Percentiles rank a stretch among this genome's conserved stretches.
phyloP scores from a whole-genome alignment of 2,329 filamentous ascomycete species.

The Colletotrichum nymphaeae region DNA sequence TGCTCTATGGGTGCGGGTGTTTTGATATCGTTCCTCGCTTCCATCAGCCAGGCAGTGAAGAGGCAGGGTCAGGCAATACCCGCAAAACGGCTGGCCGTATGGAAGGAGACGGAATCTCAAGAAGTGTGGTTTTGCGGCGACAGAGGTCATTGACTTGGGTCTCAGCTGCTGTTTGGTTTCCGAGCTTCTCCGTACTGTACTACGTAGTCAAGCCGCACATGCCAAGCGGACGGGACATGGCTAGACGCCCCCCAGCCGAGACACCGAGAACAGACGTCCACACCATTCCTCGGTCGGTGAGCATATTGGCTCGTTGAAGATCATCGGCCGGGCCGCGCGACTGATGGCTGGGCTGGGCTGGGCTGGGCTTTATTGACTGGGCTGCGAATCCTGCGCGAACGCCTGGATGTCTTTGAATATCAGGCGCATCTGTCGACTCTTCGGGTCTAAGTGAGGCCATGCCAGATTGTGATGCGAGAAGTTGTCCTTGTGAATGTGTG shows the following conservation, averaged over 20 bases:
- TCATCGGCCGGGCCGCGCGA: conserved; percentile 12
- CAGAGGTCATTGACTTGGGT: conserved; percentile 1
- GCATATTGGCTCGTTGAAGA: conserved; percentile 25
- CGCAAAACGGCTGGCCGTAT: neutral
- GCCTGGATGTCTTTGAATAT: conserved; percentile 4
- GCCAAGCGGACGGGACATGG: conserved; percentile 25
- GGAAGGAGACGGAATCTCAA: neutral
- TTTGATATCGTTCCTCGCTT: neutral
- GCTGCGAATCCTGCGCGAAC: conserved; percentile 5
- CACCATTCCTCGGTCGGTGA: conserved; percentile 32
- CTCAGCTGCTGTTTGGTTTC: conserved; percentile 4
- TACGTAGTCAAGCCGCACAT: conserved; percentile 21
- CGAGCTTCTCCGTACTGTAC: conserved; percentile 1
- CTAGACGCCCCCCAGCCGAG: conserved; percentile 28
- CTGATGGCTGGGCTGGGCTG: conserved; percentile 1
- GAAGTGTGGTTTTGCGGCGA: neutral
- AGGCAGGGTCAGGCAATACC: neutral
- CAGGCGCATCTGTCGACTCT: neutral
- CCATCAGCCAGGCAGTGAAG: neutral
- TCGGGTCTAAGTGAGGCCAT: neutral
- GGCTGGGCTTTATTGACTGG: neutral
- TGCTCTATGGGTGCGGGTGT: neutral
- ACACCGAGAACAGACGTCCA: conserved; percentile 32
- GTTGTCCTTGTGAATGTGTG: neutral
- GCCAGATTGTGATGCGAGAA: neutral